Evolutionary conservation across 2,329 filamentous ascomycete species (phyloP), one percentile per base, ranked within the genome.

Genomic region (Cercospora zeina): DNA sequence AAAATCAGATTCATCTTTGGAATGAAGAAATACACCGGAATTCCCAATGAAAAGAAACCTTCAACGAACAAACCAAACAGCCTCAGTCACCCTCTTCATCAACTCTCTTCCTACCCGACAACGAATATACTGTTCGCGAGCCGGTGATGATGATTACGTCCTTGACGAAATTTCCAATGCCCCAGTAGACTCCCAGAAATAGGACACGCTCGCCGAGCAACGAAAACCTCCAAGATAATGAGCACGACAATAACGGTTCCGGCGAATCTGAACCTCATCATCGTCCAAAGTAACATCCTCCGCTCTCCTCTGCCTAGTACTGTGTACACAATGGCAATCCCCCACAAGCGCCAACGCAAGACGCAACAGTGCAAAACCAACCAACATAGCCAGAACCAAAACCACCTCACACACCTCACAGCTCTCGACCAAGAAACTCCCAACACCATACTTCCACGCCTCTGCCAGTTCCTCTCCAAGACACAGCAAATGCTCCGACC

Each of bases 171-270:
- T 74, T 78, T 51, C 79, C 77, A 0, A 72, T 69, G 31, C 72
- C 75, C 76, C 76, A 78, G 64, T 78, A 78, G 5, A 77, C 59
- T 1, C 74, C 76, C 58, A 75, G 78, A 5, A 74, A 69, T 7
- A 70, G 58, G 8, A 72, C 73, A 1, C 76, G 72, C 61, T 79
- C 74, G 62, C 79, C 76, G 1, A 79, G 68, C 42, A 78, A 79
- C 0, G 75, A 75, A 2, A 77, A 72, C 45, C 79, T n/a, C 77
- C 10, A 76, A 71, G 6, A 78, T 69, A 59, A 78, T 76, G 16
- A 76, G 60, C 3, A 77, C 77, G 8, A 78, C 73, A 2, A 79
- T 73, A 5, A 72, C 1, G 76, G 73, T 34, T 77, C 77, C 1
- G 76, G 24, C 6, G 24, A 3, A 27, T 27, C 24, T 27, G 6